These are phyloP conservation scores for Zymoseptoria passerinii DNA, from an alignment of 2,329 filamentous ascomycete genomes.

Conservation along the genomic window DNA sequence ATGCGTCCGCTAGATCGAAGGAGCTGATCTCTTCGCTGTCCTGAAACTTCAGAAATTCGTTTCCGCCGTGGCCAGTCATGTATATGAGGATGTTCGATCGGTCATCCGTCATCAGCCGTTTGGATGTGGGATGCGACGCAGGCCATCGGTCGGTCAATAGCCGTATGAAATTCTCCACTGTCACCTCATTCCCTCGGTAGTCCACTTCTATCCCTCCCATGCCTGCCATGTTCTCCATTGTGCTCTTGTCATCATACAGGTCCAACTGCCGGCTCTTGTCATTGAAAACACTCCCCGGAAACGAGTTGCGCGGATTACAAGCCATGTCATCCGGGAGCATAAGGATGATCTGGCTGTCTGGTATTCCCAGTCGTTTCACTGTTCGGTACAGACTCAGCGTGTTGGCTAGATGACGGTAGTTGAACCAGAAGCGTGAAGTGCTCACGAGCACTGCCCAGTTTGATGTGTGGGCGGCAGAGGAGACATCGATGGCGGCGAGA, in stretches of 20 bases:
- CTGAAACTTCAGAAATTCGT: slow-evolving; percentile 97
- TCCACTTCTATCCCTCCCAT: slow-evolving; percentile 74
- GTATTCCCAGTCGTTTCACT: slow-evolving; percentile 94
- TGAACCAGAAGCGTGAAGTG: slow-evolving; percentile 99
- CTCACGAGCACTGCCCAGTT: slow-evolving; percentile 99
- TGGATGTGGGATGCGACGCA: slow-evolving; percentile 89
- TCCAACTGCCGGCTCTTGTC: slow-evolving; percentile 94
- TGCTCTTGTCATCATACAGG: slow-evolving; percentile 68
- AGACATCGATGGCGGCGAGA: slow-evolving; percentile 27
- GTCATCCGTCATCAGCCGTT: slow-evolving; percentile 87
- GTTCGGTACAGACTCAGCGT: slow-evolving; percentile 95
- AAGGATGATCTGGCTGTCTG: slow-evolving; percentile 97
- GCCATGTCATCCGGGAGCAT: slow-evolving; percentile 99
- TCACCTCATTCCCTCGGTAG: slow-evolving; percentile 96
- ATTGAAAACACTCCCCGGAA: slow-evolving; percentile 96
- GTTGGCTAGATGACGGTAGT: slow-evolving; percentile 96
- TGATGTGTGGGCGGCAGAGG: slow-evolving; percentile 73
- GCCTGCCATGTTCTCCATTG: slow-evolving; percentile 17
- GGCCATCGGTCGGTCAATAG: slow-evolving; percentile 89
- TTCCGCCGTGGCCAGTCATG: slow-evolving; percentile 97
- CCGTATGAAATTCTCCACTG: slow-evolving; percentile 96
- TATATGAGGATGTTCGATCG: slow-evolving; percentile 96
- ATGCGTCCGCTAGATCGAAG: slow-evolving; percentile 91
- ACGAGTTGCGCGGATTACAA: slow-evolving; percentile 96
- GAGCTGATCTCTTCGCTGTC: slow-evolving; percentile 96